Base-by-base conservation (phyloP, 177 flowering plant genomes). In the Vitis hybrid region DNA sequence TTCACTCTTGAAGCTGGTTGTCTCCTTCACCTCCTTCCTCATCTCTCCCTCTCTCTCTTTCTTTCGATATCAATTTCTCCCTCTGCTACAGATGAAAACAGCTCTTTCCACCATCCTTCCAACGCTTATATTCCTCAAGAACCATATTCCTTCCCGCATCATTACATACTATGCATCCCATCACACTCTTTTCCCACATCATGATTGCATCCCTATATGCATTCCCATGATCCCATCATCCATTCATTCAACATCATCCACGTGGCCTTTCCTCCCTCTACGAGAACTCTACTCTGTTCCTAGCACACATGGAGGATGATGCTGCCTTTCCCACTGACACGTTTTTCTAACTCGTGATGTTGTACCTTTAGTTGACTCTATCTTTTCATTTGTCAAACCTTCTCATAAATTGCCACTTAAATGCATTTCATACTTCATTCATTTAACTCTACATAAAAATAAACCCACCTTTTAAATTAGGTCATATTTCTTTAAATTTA, bases 41-140 rank as follows among this genome's bases (percentile, higher is more conserved):
- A 55, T 81, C 65, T 1, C 68, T 67, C 71, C 26, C 81, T 58
- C 74, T 48, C 73, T 54, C 65, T 51, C 71, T 66, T 69, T 58
- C 69, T 63, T 68, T 34, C 45, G 29, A 26, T 26, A 26, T 26
- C 29, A 26, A 26, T 26, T 26, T 52, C 50, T 61, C 39, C 19
- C 69, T 20, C 57, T 18, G 1, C 15, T 2, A 1, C 26, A 16
- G 64, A 22, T 0, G 3, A 5, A 53, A 53, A 15, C 20, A 18
- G 39, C 45, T 3, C 66, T 15, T 65, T 18, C 64, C 13, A 12
- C 39, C 26, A 11, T 7, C 18, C 51, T 53, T 53, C 49, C 16
- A 34, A 31, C 54, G 50, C 54, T 65, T 65, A 59, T 67, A 65
- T 72, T 76, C 69, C 57, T 50, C 5, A 39, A 13, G 65, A 68